Evolutionary conservation across 345 rosid genomes (phyloP).

Genomic region (Diplotaxis tenuifolia): DNA sequence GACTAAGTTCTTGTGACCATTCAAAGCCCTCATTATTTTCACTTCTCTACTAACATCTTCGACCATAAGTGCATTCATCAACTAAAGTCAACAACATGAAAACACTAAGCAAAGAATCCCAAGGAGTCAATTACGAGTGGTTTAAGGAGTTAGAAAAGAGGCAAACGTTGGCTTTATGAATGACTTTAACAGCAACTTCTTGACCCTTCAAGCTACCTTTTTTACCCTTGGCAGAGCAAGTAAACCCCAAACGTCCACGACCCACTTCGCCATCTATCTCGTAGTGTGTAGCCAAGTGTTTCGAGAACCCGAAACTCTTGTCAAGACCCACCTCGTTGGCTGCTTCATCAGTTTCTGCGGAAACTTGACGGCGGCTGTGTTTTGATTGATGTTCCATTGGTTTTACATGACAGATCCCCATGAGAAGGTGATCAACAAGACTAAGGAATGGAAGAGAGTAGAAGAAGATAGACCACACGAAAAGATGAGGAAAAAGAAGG

Average conservation of each 20-base stretch:
- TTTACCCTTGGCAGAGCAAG: too few species aligned
- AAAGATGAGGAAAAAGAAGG: neutral
- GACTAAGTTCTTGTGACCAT: too few species aligned
- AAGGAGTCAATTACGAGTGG: neutral
- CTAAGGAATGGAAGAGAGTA: neutral
- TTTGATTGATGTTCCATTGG: neutral
- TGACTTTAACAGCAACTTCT: neutral
- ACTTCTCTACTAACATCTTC: neutral
- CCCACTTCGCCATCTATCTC: neutral
- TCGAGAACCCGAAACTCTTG: neutral
- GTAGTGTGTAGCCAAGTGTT: neutral
- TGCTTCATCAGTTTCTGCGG: neutral
- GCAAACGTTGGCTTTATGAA: neutral
- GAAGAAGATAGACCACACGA: neutral
- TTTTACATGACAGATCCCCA: neutral
- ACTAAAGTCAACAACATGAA: neutral
- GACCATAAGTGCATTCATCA: neutral
- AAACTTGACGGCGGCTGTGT: neutral
- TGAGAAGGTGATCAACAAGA: neutral
- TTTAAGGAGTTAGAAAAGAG: neutral
- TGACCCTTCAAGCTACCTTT: neutral
- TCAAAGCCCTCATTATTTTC: too few species aligned
- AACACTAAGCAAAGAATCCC: neutral
- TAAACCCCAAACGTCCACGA: neutral
- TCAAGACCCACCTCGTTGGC: neutral